phyloP scores from a whole-genome alignment of 164 flowering plant genomes.

The Berberis thunbergii region DNA sequence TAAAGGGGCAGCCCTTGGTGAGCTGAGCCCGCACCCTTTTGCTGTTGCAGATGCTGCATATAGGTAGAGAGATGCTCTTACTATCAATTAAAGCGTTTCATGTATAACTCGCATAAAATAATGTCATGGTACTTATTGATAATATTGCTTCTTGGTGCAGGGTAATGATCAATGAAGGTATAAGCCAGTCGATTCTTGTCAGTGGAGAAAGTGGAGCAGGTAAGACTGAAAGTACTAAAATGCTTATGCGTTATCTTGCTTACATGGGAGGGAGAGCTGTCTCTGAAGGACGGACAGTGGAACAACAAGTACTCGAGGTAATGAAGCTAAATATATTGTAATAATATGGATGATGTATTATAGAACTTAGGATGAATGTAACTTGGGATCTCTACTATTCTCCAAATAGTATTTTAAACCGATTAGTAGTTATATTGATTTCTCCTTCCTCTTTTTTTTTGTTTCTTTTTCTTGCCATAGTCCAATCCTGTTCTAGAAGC shows the following conservation, averaged over 20 bases:
- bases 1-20: slow-evolving; percentile 92
- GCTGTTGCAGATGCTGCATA: slow-evolving; percentile 99
- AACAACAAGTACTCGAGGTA: slow-evolving; percentile 88
- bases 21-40: slow-evolving; percentile 98
- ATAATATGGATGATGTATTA: too few relatives aligned
- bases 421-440: background rate
- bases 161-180: slow-evolving; percentile 75
- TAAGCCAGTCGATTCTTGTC: slow-evolving; percentile 89
- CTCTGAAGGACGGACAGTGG: slow-evolving; percentile 62
- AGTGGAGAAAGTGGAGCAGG: slow-evolving; percentile 99
- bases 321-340: background rate
- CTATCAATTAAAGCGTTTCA: background rate
- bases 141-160: slow-evolving; percentile 23
- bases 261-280: slow-evolving; percentile 80
- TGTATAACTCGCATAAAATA: background rate
- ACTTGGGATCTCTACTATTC: too few relatives aligned
- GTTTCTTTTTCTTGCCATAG: too few relatives aligned
- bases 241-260: slow-evolving; percentile 95
- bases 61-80: slow-evolving; percentile 37
- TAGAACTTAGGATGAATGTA: too few relatives aligned
- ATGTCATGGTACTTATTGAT: background rate
- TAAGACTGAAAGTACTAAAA: slow-evolving; percentile 96
- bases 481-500: too few relatives aligned
- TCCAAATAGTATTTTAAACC: too few relatives aligned
- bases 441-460: background rate